Evolutionary conservation across 2,329 filamentous ascomycete genomes (phyloP).

Genomic region (Colletotrichum caudatum): DNA sequence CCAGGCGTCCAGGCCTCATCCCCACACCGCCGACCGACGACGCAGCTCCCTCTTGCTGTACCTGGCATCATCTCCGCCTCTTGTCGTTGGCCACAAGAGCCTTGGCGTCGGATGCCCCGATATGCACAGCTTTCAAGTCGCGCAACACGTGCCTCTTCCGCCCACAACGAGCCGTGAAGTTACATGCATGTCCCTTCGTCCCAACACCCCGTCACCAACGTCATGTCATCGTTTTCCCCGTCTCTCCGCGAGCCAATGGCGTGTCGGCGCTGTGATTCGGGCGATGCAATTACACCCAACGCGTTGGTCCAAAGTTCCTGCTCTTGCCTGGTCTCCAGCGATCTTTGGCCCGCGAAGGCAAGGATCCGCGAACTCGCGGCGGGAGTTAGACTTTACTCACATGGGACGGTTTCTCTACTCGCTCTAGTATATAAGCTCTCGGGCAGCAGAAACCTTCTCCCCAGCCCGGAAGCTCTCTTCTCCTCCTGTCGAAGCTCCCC

Average conservation of each 20-base stretch:
- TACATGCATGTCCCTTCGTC: slow-evolving; percentile 25
- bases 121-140: slow-evolving; percentile 18
- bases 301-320: slow-evolving; percentile 29
- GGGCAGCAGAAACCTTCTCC: slow-evolving; percentile 25
- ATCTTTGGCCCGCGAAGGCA: slow-evolving; percentile 24
- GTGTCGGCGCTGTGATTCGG: slow-evolving; percentile 4
- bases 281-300: slow-evolving; percentile 33
- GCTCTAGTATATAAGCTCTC: slow-evolving; percentile 38
- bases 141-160: slow-evolving; percentile 35
- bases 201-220: slow-evolving; percentile 29
- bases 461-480: not conserved
- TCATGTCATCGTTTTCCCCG: slow-evolving; percentile 33
- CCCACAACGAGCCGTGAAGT: slow-evolving; percentile 38
- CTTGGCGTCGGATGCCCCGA: slow-evolving; percentile 33
- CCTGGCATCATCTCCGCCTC: slow-evolving; percentile 37
- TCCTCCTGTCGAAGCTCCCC: slow-evolving; percentile 19
- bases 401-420: slow-evolving; percentile 28
- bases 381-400: slow-evolving; percentile 18
- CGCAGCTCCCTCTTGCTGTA: slow-evolving; percentile 26
- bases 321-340: slow-evolving; percentile 6
- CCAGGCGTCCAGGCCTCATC: slow-evolving; percentile 35
- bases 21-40: slow-evolving; percentile 32
- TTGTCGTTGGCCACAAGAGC: slow-evolving; percentile 21
- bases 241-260: slow-evolving; percentile 28
- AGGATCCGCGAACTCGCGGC: slow-evolving; percentile 29